These are phyloP conservation scores for Pulveroboletus sp. DNA, from an alignment of 768 basidiomycete genomes.

Conservation along the genomic window DNA sequence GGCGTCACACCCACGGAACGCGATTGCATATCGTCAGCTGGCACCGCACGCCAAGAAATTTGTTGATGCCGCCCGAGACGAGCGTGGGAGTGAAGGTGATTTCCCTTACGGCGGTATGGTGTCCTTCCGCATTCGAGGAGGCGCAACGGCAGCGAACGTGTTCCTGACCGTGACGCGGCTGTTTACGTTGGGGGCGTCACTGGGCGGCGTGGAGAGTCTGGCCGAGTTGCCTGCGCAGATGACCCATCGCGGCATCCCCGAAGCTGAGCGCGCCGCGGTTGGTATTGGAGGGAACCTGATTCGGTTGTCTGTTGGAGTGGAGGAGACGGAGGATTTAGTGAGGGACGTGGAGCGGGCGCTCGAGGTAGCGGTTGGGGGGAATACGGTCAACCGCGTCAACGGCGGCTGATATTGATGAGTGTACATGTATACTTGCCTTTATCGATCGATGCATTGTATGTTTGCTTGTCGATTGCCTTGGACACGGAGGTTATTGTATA, in stretches of 20 bases:
- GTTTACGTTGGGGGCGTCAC: constrained; percentile 80
- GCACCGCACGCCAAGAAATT: constrained; percentile 68
- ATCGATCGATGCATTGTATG: too few species aligned
- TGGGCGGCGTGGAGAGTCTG: constrained; percentile 91
- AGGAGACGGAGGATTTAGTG: constrained; percentile 81
- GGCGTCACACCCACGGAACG: constrained; percentile 57
- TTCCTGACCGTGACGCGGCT: constrained; percentile 65
- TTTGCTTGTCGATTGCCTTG: too few species aligned
- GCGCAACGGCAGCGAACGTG: constrained; percentile 48
- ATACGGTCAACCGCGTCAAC: constrained; percentile 1
- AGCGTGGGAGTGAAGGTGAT: constrained; percentile 37
- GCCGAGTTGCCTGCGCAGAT: constrained; percentile 84
- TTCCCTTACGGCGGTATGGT: constrained; percentile 94
- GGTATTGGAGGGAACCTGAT: constrained; percentile 79
- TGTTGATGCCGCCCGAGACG: constrained; percentile 36
- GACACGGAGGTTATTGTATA: too few species aligned
- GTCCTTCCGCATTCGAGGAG: constrained; percentile 56
- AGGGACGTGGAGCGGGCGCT: constrained; percentile 27
- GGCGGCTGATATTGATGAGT: neutral
- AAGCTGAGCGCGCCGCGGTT: constrained; percentile 56
- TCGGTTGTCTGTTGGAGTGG: constrained; percentile 81
- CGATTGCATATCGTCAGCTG: constrained; percentile 56
- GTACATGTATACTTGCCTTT: too few species aligned
- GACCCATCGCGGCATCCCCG: constrained; percentile 81
- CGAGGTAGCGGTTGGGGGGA: constrained; percentile 10